These are phyloP conservation scores for Melanomma pulvis-pyrius DNA, from an alignment of 495 filamentous ascomycete genomes.

Conservation along the genomic window DNA sequence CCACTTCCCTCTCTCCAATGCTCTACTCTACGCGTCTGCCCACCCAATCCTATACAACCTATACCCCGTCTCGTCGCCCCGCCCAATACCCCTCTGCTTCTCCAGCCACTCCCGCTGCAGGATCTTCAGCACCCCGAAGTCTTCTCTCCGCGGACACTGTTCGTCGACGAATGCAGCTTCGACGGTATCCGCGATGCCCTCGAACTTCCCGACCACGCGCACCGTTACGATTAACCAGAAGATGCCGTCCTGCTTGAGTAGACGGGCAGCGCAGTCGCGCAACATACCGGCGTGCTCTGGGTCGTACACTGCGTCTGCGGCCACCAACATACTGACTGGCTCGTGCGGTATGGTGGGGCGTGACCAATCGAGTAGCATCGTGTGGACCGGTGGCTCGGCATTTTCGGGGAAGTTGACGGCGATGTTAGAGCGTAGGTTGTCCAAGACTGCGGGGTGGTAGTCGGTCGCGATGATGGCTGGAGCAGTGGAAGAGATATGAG, in stretches of 20 bases:
- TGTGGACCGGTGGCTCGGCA: neutral
- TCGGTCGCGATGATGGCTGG: constrained; percentile 21
- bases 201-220: constrained; percentile 16
- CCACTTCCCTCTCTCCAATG: too few relatives aligned
- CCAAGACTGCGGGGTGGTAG: constrained; percentile 27
- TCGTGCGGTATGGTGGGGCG: neutral
- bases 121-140: constrained; percentile 11
- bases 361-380: constrained; percentile 25
- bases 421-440: constrained; percentile 23
- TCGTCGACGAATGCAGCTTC: constrained; percentile 15
- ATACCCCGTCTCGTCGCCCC: constrained; percentile 28
- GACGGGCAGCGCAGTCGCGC: constrained; percentile 20
- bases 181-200: constrained; percentile 23
- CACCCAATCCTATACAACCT: constrained; percentile 18
- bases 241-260: constrained; percentile 10
- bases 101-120: constrained; percentile 13
- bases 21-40: neutral
- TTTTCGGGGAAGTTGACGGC: constrained; percentile 4
- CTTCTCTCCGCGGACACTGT: neutral
- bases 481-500: neutral
- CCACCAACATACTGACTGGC: constrained; percentile 7
- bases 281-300: constrained; percentile 19
- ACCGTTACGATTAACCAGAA: constrained; percentile 31
- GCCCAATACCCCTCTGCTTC: constrained; percentile 18
- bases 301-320: constrained; percentile 28